Evolutionary conservation across 2,329 filamentous ascomycete species (phyloP), one percentile per base, ranked within the genome.

Genomic region (Arachnopeziza araneosa): DNA sequence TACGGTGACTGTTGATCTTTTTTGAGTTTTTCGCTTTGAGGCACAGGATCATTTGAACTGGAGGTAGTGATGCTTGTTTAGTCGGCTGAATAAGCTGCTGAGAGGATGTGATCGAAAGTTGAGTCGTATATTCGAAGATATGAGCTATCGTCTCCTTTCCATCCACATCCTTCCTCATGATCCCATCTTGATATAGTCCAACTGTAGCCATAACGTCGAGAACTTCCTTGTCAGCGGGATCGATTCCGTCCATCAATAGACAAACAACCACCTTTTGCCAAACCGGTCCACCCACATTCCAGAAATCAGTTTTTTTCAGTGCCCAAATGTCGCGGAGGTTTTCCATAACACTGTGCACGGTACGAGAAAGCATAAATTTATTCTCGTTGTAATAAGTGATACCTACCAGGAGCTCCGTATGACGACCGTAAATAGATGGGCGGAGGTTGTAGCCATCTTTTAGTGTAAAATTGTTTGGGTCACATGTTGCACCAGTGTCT

Each of bases 331-430:
- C 93, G 64, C 93, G 89, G 70, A 98, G 95, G 75, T 98, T 98
- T 75, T 97, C 92, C 95, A 99, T 98, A 58, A 96, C 92, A 81
- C 93, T 92, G 76, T 98, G 93, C 60, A 98, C 80, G 1, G 95
- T 99, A 78, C 93, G 87, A 55, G 93, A 83, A 48, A 95, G 90
- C 66, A 99, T 81, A 24, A 90, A 86, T 81, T 98, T 98, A 79
- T 98, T 93, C 82, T 98, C 93, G 79, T 98, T 98, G 81, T 98
- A 99, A 80, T 97, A 97, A 65, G 93, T 99, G 70, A 99, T 92
- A 71, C 93, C 93, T 75, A 99, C 97, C 65, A 98, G 83, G 69
- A 99, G 80, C 79, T 99, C 93, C 5, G 93, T 98, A 76, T 98
- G 95, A 70, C 93, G 85, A 83, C 98, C 98, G 80, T 98, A 98